A percentile compares a stretch with the other conserved stretches of the same genome.
phyloP scores from a whole-genome alignment of 2,329 filamentous ascomycete species.

The Verticillium isaacii region DNA sequence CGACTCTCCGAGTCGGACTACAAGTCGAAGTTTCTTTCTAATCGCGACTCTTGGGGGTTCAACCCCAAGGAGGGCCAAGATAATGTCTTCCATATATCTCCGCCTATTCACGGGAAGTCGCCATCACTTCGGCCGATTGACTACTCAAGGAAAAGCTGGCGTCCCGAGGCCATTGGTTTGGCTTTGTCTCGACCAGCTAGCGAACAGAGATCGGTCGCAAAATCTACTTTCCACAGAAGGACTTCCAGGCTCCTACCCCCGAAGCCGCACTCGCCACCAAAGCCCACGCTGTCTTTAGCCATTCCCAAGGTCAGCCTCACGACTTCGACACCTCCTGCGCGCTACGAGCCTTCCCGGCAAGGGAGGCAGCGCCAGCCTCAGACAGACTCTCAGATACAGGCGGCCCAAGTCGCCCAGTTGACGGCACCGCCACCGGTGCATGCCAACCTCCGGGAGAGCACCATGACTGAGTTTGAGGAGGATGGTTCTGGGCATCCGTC shows the following conservation, averaged over 20 bases:
- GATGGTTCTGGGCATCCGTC: conserved; percentile 31
- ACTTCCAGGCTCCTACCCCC: conserved; percentile 40
- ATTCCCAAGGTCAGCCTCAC: conserved; percentile 22
- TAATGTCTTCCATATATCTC: conserved; percentile 35
- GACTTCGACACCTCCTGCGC: conserved; percentile 3
- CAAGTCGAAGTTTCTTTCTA: background rate
- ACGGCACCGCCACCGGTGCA: conserved; percentile 11
- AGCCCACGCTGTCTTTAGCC: conserved; percentile 36
- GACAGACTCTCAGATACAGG: conserved; percentile 10
- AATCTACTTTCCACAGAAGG: conserved; percentile 18
- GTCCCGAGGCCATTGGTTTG: conserved; percentile 36
- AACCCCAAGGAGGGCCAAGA: background rate
- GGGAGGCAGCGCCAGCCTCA: conserved; percentile 1
- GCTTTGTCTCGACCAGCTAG: conserved; percentile 33
- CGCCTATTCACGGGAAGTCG: conserved; percentile 28
- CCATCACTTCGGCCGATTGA: conserved; percentile 11
- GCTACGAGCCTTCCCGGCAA: background rate
- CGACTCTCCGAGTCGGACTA: background rate
- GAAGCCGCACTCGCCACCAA: conserved; percentile 23
- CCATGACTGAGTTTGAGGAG: conserved; percentile 49
- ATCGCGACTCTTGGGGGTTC: background rate
- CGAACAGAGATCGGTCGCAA: conserved; percentile 3
- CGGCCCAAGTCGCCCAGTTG: conserved; percentile 8
- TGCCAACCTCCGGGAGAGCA: conserved; percentile 31
- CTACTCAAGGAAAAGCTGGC: conserved; percentile 20